Evolutionary conservation across 2,329 filamentous ascomycete genomes (phyloP), one percentile per base, ranked within the genome.

Genomic region (Akanthomyces muscarius): DNA sequence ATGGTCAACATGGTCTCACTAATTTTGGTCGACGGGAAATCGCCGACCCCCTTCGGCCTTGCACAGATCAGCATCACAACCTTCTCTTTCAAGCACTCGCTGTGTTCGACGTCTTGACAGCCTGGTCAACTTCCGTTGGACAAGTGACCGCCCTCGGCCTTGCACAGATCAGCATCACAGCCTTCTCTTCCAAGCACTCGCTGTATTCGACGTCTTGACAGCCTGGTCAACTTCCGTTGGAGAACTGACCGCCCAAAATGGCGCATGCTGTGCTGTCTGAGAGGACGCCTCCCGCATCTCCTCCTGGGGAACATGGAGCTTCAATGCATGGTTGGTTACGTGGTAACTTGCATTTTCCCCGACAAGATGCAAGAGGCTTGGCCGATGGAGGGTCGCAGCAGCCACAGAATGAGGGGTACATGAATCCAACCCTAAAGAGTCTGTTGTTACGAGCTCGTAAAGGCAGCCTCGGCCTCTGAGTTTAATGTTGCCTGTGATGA

Each of bases 321-420:
- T 56, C 6, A 45, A 33, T 14, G 41, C 41, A 58, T 38, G 45
- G 21, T 16, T 48, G 44, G 56, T 41, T 28, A 50, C 55, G 33
- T 36, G 10, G 33, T 10, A 11, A 36, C 33, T 38, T 58, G 44
- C 56, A 41, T 38, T 10, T 28, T 41, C 56, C 16, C 25, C 30
- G 8, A n/a, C 41, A 21, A 25, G 21, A 36, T 50, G 11, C 13
- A 38, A 50, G 33, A 50, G 30, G 56, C 44, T 58, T 25, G 25
- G 30, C 16, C 28, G 10, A 45, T 28, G 38, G 25, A 44, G 30
- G 52, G 53, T 16, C 28, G 45, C 21, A n/a, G 55, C 44, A 58
- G 55, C 55, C 55, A 58, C 54, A 21, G 18, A 18, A 18, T 18
- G 25, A 54, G 52, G 54, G 54, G 53, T 44, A 54, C 33, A 38